These are phyloP conservation scores for Xylariaceae sp. DNA, from an alignment of 2,329 filamentous ascomycete species.

Conservation along the genomic window DNA sequence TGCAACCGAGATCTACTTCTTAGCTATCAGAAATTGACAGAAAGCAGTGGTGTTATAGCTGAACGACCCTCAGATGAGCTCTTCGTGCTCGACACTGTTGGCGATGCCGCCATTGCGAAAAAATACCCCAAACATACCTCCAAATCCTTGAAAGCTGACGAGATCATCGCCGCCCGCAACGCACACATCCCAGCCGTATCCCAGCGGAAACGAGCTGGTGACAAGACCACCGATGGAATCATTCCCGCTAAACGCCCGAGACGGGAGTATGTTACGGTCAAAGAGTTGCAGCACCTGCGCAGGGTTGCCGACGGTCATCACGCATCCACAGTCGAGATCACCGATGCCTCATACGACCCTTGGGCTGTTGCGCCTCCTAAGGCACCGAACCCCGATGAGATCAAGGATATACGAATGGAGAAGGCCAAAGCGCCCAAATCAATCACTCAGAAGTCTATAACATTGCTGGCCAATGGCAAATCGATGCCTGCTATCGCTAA, in stretches of 20 bases:
- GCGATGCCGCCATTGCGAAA: slow-evolving; percentile 62
- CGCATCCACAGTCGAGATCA: slow-evolving; percentile 49
- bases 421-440: slow-evolving; percentile 70
- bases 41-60: slow-evolving; percentile 70
- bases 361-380: slow-evolving; percentile 56
- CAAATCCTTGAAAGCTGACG: slow-evolving; percentile 83
- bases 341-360: slow-evolving; percentile 70
- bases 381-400: slow-evolving; percentile 18
- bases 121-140: slow-evolving; percentile 62
- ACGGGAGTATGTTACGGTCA: slow-evolving; percentile 75
- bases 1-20: neutral
- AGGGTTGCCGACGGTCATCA: slow-evolving; percentile 72
- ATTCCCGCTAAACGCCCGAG: slow-evolving; percentile 71
- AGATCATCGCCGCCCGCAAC: slow-evolving; percentile 75
- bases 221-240: slow-evolving; percentile 69
- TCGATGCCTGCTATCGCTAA: slow-evolving; percentile 71
- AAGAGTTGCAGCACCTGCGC: slow-evolving; percentile 75
- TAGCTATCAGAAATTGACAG: neutral
- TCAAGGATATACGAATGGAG: slow-evolving; percentile 39
- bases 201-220: slow-evolving; percentile 68
- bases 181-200: slow-evolving; percentile 78
- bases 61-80: slow-evolving; percentile 81
- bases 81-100: slow-evolving; percentile 75
- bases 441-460: slow-evolving; percentile 71
- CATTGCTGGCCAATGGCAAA: slow-evolving; percentile 79